phyloP scores from a whole-genome alignment of 257 asterid genomes.

The Knoxia roxburghii region DNA sequence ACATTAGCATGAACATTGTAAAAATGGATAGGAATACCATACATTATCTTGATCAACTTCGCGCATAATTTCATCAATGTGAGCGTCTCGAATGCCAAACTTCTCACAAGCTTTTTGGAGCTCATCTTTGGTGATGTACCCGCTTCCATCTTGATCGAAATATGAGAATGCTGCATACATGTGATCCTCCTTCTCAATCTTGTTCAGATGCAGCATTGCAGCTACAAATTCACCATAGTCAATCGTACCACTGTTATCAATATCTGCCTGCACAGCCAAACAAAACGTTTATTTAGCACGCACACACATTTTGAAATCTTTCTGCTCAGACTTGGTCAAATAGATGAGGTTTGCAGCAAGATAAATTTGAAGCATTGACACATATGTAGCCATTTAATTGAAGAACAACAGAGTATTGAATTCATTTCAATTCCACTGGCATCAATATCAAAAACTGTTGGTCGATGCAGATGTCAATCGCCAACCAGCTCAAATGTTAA shows the following conservation, averaged over 20 bases:
- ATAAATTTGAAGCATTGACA: not conserved
- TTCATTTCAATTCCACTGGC: not conserved
- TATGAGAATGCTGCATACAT: constrained; percentile 43
- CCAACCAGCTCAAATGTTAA: too few relatives aligned
- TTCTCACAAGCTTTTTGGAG: constrained; percentile 41
- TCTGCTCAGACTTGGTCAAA: too few relatives aligned
- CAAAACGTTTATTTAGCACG: not conserved
- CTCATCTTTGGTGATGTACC: constrained; percentile 44
- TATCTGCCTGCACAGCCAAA: constrained; percentile 33
- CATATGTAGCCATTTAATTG: not conserved
- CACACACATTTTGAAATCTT: not conserved
- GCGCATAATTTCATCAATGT: constrained; percentile 37
- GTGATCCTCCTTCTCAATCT: constrained; percentile 44
- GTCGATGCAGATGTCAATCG: too few relatives aligned
- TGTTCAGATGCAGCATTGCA: constrained; percentile 46
- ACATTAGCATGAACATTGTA: not conserved
- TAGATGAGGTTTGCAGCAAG: too few relatives aligned
- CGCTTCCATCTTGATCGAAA: constrained; percentile 49
- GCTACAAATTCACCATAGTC: constrained; percentile 47
- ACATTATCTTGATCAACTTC: constrained; percentile 49
- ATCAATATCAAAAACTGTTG: too few relatives aligned
- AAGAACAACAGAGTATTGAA: not conserved
- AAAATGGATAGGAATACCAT: not conserved
- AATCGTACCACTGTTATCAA: constrained; percentile 45
- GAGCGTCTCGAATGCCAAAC: constrained; percentile 33